Evolutionary conservation across 2,329 filamentous ascomycete species (phyloP), one percentile per base, ranked within the genome.

Genomic region (Aspergillus nomiae): DNA sequence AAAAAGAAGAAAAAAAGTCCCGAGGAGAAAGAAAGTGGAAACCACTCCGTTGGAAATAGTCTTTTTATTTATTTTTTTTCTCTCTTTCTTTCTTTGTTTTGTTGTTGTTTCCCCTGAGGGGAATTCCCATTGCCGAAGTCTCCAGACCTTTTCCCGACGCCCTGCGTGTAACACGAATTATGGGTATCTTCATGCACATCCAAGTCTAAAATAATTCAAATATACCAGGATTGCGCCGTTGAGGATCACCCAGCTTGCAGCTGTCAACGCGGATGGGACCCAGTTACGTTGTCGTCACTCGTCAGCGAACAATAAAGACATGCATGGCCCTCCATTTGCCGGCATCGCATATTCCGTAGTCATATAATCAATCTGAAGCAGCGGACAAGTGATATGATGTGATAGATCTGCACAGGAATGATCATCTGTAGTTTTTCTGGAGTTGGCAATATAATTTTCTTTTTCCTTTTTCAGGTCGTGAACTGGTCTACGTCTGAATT

Each of bases 381-480:
- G 36, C 45, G 63, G 56, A 57, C 51, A 56, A 60, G 65, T 65
- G 63, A 69, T 63, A 69, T 63, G 64, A 62, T 66, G 67, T 67
- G 62, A 69, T 62, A 46, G 54, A 61, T 65, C 54, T 53, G 21
- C 21, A 2, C 21, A 24, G 21, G 21, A 38, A 19, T 9, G 56
- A 53, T 63, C 32, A 48, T 34, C 38, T 32, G 30, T 56, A 60
- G 24, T 43, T 54, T 54, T 28, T 58, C 45, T 57, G 34, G 32
- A 24, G 24, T 55, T 50, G 4, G 12, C 9, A 19, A 41, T 41
- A 41, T n/a, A 51, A 28, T 24, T 24, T 48, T 28, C 14, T 19
- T 26, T 48, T 26, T 28, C 16, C 38, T 41, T 16, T 48, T 24
- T 28, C 14, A 4, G 21, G 10, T 12, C 24, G 9, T 48, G 19